Evolutionary conservation across 2,329 filamentous ascomycete genomes (phyloP), one percentile per base, ranked within the genome.

Genomic region (Fusarium sp.): DNA sequence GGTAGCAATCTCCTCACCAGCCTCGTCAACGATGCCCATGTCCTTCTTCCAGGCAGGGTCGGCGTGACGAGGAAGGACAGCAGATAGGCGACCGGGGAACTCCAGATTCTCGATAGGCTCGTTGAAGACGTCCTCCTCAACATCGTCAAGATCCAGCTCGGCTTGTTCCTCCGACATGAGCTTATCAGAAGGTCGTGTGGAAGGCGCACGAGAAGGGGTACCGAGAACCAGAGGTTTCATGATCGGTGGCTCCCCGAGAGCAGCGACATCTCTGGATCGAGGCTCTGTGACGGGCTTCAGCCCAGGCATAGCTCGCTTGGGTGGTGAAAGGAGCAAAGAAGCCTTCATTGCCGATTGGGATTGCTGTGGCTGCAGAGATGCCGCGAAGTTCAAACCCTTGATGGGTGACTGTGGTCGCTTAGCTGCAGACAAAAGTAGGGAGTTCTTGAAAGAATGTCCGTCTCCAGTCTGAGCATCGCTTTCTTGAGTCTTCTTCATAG

Each of bases 301-400:
- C 8, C 76, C 76, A 16, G 79, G 77, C 47, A 80, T 75, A 5
- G 79, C 75, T 54, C 84, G 80, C 72, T 87, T 87, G 2, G 85
- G 84, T 6, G 85, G 85, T 11, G 87, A 88, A 48, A 83, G 82
- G 8, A 87, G 75, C 9, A 86, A 77, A 1, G 85, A 84, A 12
- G 79, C 72, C 75, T 83, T 85, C 60, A 83, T 80, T 1, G 82
- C 80, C 15, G 82, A 82, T 24, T 79, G 71, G n/a, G 67, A 67
- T 34, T 78, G 66, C 29, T 78, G 77, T 22, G 76, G 62, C 24
- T 70, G 77, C 24, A 70, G 71, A 20, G 72, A 74, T 34, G 71
- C 69, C 25, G 69, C 68, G 25, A 79, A 65, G 30, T 74, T 77
- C 12, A 82, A 64, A 16, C 78, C 73, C 73, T 84, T 83, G 61